Evolutionary conservation across 495 filamentous ascomycete genomes (phyloP).

Genomic region (Xylaria sp.): DNA sequence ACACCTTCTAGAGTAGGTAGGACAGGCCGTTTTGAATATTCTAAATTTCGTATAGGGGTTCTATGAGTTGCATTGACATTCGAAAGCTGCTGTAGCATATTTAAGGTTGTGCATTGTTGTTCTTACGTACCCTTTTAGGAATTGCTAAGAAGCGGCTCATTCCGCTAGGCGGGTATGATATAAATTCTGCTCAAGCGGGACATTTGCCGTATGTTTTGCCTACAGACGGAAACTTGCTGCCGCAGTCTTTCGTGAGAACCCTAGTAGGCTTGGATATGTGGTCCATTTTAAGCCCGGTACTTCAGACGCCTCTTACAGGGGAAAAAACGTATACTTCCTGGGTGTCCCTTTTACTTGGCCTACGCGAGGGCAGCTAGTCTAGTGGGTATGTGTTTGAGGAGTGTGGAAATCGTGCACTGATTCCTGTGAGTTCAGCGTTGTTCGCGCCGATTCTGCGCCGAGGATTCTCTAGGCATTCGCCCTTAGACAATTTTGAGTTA

Average conservation of each 20-base stretch:
- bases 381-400: not conserved
- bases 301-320: not conserved
- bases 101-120: not conserved
- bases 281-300: not conserved
- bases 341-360: not conserved
- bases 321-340: not conserved
- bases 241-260: slow-evolving; percentile 1
- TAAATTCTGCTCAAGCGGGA: not conserved
- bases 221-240: slow-evolving; percentile 11
- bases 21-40: not conserved
- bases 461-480: not conserved
- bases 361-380: too few relatives aligned
- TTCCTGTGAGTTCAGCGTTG: not conserved
- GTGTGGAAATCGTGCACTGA: not conserved
- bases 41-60: not conserved
- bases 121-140: too few relatives aligned
- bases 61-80: not conserved
- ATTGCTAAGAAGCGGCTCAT: not conserved
- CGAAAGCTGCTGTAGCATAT: not conserved
- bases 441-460: slow-evolving; percentile 9
- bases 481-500: slow-evolving; percentile 1
- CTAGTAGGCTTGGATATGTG: not conserved
- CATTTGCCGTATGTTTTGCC: not conserved
- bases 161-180: slow-evolving; percentile 4
- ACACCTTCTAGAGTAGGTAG: not conserved